phyloP scores from a whole-genome alignment of 2,329 filamentous ascomycete species.

The Elsinoe perseae region DNA sequence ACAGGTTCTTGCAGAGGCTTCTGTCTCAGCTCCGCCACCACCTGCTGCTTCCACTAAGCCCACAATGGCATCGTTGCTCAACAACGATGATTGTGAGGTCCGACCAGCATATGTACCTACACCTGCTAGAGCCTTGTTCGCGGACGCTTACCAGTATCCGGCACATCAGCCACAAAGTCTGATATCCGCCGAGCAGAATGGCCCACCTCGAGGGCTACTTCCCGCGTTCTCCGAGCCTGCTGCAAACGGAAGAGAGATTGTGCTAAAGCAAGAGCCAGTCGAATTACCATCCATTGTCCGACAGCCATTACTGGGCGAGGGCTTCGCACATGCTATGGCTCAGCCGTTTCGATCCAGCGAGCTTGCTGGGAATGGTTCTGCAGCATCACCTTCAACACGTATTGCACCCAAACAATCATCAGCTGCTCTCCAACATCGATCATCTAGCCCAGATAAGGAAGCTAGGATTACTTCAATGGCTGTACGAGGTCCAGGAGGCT shows the following conservation, averaged over 20 bases:
- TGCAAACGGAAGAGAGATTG: background rate
- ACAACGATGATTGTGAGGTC: background rate
- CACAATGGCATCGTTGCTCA: constrained; percentile 13
- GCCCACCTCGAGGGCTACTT: background rate
- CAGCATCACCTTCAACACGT: background rate
- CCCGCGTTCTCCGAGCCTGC: background rate
- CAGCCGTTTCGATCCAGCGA: background rate
- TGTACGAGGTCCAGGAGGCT: background rate
- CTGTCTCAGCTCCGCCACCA: constrained; percentile 21
- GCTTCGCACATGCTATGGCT: background rate
- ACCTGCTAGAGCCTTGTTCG: background rate
- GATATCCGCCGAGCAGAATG: background rate
- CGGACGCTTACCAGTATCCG: background rate
- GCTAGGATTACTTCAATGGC: background rate
- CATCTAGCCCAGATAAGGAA: background rate
- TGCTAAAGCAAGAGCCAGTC: background rate
- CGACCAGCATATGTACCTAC: background rate
- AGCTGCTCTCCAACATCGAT: background rate
- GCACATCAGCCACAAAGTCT: background rate
- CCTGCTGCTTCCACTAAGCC: background rate
- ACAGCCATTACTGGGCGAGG: background rate
- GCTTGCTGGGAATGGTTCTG: background rate
- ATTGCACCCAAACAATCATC: background rate
- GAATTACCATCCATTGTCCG: background rate
- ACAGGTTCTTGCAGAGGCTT: constrained; percentile 32